These are phyloP conservation scores for Talaromyces trachyspermus DNA, from an alignment of 495 filamentous ascomycete genomes.

Conservation along the genomic window DNA sequence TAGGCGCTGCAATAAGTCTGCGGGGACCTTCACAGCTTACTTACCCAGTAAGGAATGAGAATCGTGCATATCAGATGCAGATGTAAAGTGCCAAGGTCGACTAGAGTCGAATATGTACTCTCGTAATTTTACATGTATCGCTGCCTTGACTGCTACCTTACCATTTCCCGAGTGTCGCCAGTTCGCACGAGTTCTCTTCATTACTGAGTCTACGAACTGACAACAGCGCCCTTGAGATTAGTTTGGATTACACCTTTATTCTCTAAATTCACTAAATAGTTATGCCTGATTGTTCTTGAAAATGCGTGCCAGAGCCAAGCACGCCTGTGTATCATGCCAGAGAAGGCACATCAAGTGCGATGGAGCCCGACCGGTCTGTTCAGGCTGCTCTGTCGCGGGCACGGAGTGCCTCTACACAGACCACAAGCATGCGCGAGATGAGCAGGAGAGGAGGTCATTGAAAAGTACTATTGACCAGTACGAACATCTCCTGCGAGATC, in stretches of 20 bases:
- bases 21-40: background rate
- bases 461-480: slow-evolving; percentile 37
- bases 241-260: too few relatives aligned
- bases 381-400: slow-evolving; percentile 44
- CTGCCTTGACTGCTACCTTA: too few relatives aligned
- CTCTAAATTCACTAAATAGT: too few relatives aligned
- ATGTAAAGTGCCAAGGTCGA: background rate
- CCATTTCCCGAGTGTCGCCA: too few relatives aligned
- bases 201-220: too few relatives aligned
- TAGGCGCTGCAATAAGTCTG: background rate
- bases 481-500: slow-evolving; percentile 33
- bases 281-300: too few relatives aligned
- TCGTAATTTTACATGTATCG: too few relatives aligned
- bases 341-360: slow-evolving; percentile 59
- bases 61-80: background rate
- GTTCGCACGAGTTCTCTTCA: too few relatives aligned
- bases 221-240: too few relatives aligned
- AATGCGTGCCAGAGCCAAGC: slow-evolving; percentile 31
- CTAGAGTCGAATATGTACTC: background rate
- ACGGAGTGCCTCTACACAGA: slow-evolving; percentile 46
- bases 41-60: background rate
- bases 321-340: slow-evolving; percentile 66
- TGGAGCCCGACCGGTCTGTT: slow-evolving; percentile 44
- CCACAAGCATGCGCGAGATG: slow-evolving; percentile 51
- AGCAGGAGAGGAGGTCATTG: slow-evolving; percentile 37